These are phyloP conservation scores for Anastatica hierochuntica DNA, from an alignment of 345 rosid genomes.

Conservation along the genomic window DNA sequence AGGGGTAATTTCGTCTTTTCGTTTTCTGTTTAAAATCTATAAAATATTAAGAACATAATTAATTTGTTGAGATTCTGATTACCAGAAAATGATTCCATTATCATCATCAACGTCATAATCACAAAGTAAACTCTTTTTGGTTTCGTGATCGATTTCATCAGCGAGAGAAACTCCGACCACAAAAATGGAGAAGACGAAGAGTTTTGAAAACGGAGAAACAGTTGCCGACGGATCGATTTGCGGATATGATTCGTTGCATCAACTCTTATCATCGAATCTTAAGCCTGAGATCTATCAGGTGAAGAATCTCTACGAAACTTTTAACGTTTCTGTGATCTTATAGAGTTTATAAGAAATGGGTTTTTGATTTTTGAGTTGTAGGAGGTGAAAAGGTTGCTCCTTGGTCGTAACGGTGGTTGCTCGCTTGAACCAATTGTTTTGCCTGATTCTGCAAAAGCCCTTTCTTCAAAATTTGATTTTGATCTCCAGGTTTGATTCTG, in stretches of 20 bases:
- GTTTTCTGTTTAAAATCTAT: too few relatives aligned
- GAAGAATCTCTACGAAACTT: background rate
- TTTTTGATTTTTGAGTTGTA: conserved; percentile 21
- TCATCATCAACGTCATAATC: background rate
- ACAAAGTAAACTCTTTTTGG: background rate
- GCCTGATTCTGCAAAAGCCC: conserved; percentile 42
- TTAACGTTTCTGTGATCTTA: background rate
- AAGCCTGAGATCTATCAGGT: conserved; percentile 74
- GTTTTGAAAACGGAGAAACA: conserved; percentile 24
- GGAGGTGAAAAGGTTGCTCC: conserved; percentile 78
- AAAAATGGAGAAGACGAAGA: conserved; percentile 20
- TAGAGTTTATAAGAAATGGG: background rate
- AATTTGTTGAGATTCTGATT: too few relatives aligned
- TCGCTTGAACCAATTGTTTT: conserved; percentile 38
- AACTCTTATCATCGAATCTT: conserved; percentile 64
- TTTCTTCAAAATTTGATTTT: conserved; percentile 52
- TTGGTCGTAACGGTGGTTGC: conserved; percentile 70
- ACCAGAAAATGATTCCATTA: background rate
- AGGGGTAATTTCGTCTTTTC: background rate
- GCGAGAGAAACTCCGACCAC: too few relatives aligned
- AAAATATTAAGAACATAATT: too few relatives aligned
- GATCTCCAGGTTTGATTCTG: conserved; percentile 67
- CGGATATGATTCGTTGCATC: conserved; percentile 72
- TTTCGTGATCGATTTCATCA: background rate
- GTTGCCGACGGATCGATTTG: conserved; percentile 49